Evolutionary conservation across 1,284 basidiomycete species (phyloP).

Genomic region (Termitomyces sp.): DNA sequence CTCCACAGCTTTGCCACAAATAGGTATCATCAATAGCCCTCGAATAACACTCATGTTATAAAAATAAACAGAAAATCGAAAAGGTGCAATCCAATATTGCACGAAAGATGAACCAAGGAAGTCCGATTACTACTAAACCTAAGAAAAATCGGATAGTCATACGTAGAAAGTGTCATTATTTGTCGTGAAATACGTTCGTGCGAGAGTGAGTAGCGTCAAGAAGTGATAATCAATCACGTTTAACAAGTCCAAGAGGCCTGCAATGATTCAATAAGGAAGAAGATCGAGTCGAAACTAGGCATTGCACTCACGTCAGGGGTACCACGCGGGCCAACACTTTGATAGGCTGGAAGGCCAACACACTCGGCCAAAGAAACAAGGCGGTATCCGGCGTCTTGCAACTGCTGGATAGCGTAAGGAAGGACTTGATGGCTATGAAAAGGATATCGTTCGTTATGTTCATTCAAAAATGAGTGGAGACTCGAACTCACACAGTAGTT

Average conservation of each 20-base stretch:
- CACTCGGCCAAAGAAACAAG: constrained; percentile 43
- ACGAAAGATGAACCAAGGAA: not conserved
- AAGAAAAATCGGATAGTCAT: not conserved
- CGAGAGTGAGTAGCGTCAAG: not conserved
- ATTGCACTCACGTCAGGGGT: constrained; percentile 14
- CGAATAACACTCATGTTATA: not conserved
- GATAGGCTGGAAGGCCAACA: constrained; percentile 33
- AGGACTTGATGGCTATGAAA: constrained; percentile 26
- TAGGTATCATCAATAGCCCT: not conserved
- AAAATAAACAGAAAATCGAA: not conserved
- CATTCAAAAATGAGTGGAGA: not conserved
- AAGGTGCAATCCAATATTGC: no score
- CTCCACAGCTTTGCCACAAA: not conserved
- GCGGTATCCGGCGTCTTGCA: constrained; percentile 34
- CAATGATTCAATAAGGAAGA: not conserved
- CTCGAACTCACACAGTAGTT: constrained; percentile 30
- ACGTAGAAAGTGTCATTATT: not conserved
- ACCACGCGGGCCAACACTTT: constrained; percentile 22
- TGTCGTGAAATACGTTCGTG: not conserved
- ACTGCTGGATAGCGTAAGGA: constrained; percentile 28
- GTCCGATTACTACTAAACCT: not conserved
- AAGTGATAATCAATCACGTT: not conserved
- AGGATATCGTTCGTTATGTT: not conserved
- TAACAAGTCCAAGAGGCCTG: constrained; percentile 14
- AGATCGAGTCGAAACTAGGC: not conserved